Conservation (phyloP, 805 yeast species). For the Zygoascus tannicola region DNA sequence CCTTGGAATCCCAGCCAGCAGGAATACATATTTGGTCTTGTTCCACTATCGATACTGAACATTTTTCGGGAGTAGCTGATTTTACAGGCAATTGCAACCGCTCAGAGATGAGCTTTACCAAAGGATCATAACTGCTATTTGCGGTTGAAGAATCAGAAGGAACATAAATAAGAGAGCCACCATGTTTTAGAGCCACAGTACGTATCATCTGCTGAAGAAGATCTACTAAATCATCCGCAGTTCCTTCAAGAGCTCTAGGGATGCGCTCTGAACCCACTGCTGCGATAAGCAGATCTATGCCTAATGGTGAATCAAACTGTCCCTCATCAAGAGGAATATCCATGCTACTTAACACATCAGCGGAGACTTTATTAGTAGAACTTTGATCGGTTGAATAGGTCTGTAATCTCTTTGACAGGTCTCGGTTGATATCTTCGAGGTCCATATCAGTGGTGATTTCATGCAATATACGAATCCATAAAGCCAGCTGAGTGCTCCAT, state of each 20-base stretch:
- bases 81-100: constrained; percentile 15
- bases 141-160: constrained; percentile 8
- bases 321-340: constrained; percentile 25
- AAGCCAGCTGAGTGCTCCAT: constrained; percentile 16
- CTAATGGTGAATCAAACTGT: constrained; percentile 23
- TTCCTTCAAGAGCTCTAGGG: constrained; percentile 1
- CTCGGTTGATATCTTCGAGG: background rate
- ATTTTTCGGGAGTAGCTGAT: constrained; percentile 11
- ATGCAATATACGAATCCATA: constrained; percentile 13
- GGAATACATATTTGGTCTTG: constrained; percentile 22
- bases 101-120: constrained; percentile 14
- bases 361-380: background rate
- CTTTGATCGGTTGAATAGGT: constrained; percentile 9
- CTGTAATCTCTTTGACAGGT: constrained; percentile 10
- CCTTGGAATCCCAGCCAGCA: constrained; percentile 29
- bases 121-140: background rate
- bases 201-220: constrained; percentile 25
- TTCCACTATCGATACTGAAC: constrained; percentile 18
- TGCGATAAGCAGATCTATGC: constrained; percentile 20
- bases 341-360: constrained; percentile 4
- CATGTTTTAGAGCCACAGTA: constrained; percentile 15
- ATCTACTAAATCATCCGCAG: constrained; percentile 20
- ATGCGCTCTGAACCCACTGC: constrained; percentile 15
- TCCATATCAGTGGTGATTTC: constrained; percentile 12
- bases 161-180: constrained; percentile 8